Evolutionary conservation across 2,329 filamentous ascomycete species (phyloP).

Genomic region (Botrytis fragariae): DNA sequence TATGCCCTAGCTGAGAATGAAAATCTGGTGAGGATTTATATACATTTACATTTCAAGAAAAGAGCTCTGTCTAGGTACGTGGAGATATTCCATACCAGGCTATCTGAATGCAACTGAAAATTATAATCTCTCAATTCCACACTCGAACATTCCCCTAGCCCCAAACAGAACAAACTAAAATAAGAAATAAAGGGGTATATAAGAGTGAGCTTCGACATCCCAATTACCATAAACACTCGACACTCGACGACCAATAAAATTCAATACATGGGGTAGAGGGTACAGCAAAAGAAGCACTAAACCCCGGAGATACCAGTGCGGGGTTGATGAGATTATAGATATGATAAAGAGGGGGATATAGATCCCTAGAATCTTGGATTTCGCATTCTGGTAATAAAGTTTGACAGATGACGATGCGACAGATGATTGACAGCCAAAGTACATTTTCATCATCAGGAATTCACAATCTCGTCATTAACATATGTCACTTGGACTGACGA

Average conservation of each 20-base stretch:
- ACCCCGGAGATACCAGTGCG: neutral
- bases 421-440: neutral
- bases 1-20: neutral
- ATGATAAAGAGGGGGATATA: neutral
- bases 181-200: neutral
- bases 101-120: neutral
- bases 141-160: neutral
- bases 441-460: neutral
- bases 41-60: neutral
- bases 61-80: neutral
- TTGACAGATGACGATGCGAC: neutral
- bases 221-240: neutral
- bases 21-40: neutral
- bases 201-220: neutral
- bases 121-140: neutral
- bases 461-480: neutral
- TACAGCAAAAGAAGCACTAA: neutral
- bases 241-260: no score
- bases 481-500: neutral
- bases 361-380: no score
- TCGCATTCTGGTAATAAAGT: fast-evolving
- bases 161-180: neutral
- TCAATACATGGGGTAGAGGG: neutral
- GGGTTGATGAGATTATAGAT: neutral
- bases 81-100: neutral